These are phyloP conservation scores for Populus deltoides DNA, from an alignment of 345 rosid species.

Conservation along the genomic window DNA sequence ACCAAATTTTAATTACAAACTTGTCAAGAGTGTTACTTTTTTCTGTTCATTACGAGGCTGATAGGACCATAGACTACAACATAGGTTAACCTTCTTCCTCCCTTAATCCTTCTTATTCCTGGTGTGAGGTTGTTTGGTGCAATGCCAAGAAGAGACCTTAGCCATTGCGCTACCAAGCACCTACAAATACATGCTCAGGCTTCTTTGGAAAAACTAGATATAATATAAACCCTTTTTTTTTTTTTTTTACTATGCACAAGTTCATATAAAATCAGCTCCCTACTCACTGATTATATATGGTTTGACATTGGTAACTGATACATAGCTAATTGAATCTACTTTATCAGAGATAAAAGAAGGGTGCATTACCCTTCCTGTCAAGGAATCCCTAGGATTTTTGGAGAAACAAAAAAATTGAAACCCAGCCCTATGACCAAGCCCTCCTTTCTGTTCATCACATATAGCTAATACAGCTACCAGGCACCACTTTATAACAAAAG, in stretches of 20 bases:
- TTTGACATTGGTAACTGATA: neutral
- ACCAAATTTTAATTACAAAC: neutral
- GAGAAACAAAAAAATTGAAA: neutral
- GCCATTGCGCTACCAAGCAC: neutral
- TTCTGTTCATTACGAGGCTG: neutral
- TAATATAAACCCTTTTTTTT: neutral
- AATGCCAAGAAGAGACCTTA: neutral
- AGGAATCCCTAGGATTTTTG: neutral
- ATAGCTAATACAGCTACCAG: neutral
- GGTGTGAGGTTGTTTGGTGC: neutral
- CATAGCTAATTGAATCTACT: neutral
- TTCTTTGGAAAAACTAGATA: neutral
- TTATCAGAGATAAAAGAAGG: neutral
- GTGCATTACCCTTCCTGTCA: neutral
- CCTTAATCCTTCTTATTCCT: neutral
- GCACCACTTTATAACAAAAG: neutral
- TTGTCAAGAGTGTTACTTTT: neutral
- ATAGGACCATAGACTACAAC: neutral
- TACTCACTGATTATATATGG: neutral
- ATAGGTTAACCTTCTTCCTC: neutral
- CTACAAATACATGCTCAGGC: neutral
- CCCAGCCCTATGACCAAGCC: neutral
- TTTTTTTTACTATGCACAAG: neutral
- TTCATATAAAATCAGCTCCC: neutral
- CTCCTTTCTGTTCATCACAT: neutral